These are phyloP conservation scores for Aspergillus ostianus DNA, from an alignment of 495 filamentous ascomycete genomes.

Conservation along the genomic window DNA sequence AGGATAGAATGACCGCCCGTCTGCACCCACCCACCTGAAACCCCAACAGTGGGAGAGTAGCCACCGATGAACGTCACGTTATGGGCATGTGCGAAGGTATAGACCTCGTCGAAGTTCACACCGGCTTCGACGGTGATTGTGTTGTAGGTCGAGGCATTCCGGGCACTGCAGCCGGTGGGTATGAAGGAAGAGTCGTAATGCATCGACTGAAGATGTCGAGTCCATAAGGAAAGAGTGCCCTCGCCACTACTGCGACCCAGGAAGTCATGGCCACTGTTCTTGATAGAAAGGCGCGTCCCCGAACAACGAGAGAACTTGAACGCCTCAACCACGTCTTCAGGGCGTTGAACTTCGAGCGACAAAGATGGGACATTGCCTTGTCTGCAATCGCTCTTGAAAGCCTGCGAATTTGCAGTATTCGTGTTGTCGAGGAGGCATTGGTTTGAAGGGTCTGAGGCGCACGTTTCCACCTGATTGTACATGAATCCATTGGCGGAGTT, in stretches of 20 bases:
- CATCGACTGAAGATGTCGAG: constrained; percentile 42
- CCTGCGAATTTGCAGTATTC: constrained; percentile 15
- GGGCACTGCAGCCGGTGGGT: constrained; percentile 31
- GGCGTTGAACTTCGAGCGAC: constrained; percentile 8
- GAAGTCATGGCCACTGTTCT: constrained; percentile 57
- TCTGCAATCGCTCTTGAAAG: constrained; percentile 6
- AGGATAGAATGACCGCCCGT: constrained; percentile 46
- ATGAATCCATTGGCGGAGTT: constrained; percentile 31
- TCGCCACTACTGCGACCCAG: constrained; percentile 50
- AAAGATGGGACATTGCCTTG: constrained; percentile 12
- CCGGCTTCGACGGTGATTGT: constrained; percentile 51
- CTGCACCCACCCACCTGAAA: constrained; percentile 40
- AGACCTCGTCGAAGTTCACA: constrained; percentile 47
- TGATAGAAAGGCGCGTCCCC: constrained; percentile 35
- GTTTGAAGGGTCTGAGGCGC: constrained; percentile 31
- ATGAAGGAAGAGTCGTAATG: constrained; percentile 19
- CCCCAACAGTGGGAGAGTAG: constrained; percentile 22
- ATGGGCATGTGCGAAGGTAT: constrained; percentile 32
- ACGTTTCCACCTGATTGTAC: constrained; percentile 39
- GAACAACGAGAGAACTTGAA: constrained; percentile 14
- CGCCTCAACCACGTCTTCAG: constrained; percentile 9
- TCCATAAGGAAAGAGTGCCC: constrained; percentile 52
- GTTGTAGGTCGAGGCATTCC: constrained; percentile 40
- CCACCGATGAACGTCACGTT: constrained; percentile 28
- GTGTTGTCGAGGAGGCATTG: constrained; percentile 37